These are phyloP conservation scores for Geranium brycei DNA, from an alignment of 345 rosid genomes.

Conservation along the genomic window DNA sequence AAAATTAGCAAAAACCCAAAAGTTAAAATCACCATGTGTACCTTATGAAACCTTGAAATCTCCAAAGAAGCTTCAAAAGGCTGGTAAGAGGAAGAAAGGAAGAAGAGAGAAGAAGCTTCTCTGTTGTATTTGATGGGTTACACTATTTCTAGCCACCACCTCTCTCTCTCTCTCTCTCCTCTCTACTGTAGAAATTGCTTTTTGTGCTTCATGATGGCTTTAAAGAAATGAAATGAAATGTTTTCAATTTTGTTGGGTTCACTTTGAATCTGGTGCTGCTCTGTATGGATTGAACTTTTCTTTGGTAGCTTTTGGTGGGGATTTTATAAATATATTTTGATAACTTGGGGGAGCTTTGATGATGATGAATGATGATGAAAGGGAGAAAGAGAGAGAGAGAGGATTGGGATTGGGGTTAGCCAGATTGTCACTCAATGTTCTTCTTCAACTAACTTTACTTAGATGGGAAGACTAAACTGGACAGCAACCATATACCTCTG, in stretches of 20 bases:
- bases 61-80: conserved; percentile 21
- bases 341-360: neutral
- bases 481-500: conserved; percentile 13
- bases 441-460: conserved; percentile 42
- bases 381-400: conserved; percentile 13
- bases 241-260: neutral
- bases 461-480: conserved; percentile 31
- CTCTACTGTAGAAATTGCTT: conserved; percentile 5
- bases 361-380: conserved; percentile 12
- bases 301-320: conserved; percentile 17
- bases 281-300: conserved; percentile 15
- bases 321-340: conserved; percentile 12
- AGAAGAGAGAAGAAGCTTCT: conserved; percentile 4
- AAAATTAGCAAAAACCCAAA: conserved; percentile 15
- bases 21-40: conserved; percentile 2
- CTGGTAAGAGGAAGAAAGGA: conserved; percentile 4
- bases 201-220: conserved; percentile 1
- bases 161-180: conserved; percentile 16
- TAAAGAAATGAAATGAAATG: neutral
- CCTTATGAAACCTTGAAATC: conserved; percentile 4
- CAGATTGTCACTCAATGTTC: conserved; percentile 45
- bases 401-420: conserved; percentile 22
- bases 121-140: neutral
- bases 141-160: neutral
- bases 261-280: conserved; percentile 18